A percentile compares a stretch with the other conserved stretches of the same genome.
phyloP scores from a whole-genome alignment of 2,329 filamentous ascomycete species.

The Metarhizium guizhouense region DNA sequence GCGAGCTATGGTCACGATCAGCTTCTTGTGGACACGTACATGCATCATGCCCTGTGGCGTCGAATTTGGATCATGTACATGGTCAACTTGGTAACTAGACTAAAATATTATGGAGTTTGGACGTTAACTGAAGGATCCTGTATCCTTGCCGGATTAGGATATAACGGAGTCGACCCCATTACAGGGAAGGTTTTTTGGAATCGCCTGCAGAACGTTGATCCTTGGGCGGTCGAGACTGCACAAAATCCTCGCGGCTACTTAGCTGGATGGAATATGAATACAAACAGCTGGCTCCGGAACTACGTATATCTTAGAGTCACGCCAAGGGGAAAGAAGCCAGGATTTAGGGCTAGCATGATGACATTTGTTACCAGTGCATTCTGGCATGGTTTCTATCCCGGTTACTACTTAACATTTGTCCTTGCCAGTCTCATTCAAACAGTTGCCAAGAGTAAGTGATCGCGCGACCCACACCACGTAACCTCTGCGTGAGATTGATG shows the following conservation, averaged over 20 bases:
- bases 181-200: slow-evolving; percentile 84
- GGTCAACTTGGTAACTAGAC: slow-evolving; percentile 69
- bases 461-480: not conserved
- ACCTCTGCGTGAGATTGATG: not conserved
- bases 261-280: slow-evolving; percentile 97
- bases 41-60: slow-evolving; percentile 58
- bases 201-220: slow-evolving; percentile 80
- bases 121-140: slow-evolving; percentile 86
- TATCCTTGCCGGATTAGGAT: slow-evolving; percentile 87
- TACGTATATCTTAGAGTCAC: slow-evolving; percentile 95
- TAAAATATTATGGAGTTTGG: slow-evolving; percentile 98
- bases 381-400: slow-evolving; percentile 97
- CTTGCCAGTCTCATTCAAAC: slow-evolving; percentile 89
- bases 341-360: slow-evolving; percentile 86
- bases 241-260: slow-evolving; percentile 92
- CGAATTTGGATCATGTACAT: slow-evolving; percentile 76
- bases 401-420: slow-evolving; percentile 88
- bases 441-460: slow-evolving; percentile 77
- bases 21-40: slow-evolving; percentile 57
- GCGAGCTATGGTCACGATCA: slow-evolving; percentile 55
- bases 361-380: slow-evolving; percentile 92
- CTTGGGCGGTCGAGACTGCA: slow-evolving; percentile 76
- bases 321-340: slow-evolving; percentile 89
- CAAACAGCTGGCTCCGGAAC: slow-evolving; percentile 91
- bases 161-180: slow-evolving; percentile 80